Base-by-base conservation (phyloP, 1,139 yeast genomes). In the Protomyces macrosporus region DNA sequence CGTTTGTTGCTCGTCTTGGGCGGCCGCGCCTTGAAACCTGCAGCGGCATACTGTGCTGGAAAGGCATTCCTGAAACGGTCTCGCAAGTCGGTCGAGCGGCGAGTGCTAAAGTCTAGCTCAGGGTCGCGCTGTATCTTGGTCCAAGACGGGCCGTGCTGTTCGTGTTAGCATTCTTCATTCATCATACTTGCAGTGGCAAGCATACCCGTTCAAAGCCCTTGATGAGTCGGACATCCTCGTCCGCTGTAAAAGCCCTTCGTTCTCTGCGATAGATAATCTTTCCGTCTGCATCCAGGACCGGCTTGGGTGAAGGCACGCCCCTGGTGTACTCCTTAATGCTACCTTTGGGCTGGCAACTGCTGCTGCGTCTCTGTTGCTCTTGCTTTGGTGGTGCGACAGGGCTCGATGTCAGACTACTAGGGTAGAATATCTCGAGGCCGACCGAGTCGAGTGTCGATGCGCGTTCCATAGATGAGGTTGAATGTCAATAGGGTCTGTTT, bases 111-210 rank as follows among this genome's bases (percentile, higher is more conserved):
- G 14, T 74, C 72, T 54, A 78, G 70, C 33, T 71, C 68, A 45
- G 73, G 72, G 67, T 78, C 81, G 12, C 78, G 73, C 68, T 78
- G 80, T 40, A 93, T 93, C 72, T 86, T 87, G 67, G 89, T 87
- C 98, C 98, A 93, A 39, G 88, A 84, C 0, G 97, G 82, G 0
- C 98, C 98, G 73, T 83, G 84, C 70, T 80, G 32, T 10, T 16
- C 23, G 2, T 7, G 14, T 33, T 34, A n/a, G 53, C 23, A 2
- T 23, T 23, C 23, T 23, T 23, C 23, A 23, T 23, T 33, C 10
- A 61, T n/a, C 12, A 4, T 1, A 30, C 48, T 4, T 14, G 12
- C 9, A n/a, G 55, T 7, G 16, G 30, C 12, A 7, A 30, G 35
- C 30, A 16, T 52, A 65, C 67, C 61, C 60, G 81, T 64, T 82